These are phyloP conservation scores for Cercophora samala DNA, from an alignment of 495 filamentous ascomycete genomes.

Conservation along the genomic window DNA sequence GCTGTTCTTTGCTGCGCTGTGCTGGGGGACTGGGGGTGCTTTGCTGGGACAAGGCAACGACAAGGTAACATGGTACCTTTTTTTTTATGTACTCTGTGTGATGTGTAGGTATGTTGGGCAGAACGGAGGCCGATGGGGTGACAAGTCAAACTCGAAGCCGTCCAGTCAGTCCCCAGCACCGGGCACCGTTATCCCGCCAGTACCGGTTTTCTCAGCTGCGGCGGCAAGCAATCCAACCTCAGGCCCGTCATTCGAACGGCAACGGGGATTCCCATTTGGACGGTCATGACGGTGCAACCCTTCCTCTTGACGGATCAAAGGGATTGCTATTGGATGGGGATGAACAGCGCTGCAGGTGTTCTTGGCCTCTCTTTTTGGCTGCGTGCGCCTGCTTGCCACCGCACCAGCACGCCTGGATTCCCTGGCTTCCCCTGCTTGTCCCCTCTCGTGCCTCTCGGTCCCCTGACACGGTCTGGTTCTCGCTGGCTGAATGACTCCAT, in stretches of 20 bases:
- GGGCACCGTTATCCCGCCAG: neutral
- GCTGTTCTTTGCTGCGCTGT: neutral
- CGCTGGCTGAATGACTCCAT: neutral
- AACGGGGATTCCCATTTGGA: neutral
- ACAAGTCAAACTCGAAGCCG: neutral
- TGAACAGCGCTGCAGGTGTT: conserved; percentile 2
- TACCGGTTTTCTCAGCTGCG: neutral
- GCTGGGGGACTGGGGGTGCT: neutral
- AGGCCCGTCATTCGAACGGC: conserved; percentile 1
- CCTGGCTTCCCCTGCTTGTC: neutral
- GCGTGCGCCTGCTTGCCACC: conserved; percentile 8
- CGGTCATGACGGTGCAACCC: neutral
- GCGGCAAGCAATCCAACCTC: neutral
- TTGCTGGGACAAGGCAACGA: neutral
- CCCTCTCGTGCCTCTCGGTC: conserved; percentile 1
- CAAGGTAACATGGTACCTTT: neutral
- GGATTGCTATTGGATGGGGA: neutral
- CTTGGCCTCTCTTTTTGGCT: conserved; percentile 8
- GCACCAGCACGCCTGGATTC: neutral
- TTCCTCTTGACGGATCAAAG: neutral
- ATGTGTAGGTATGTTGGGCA: neutral
- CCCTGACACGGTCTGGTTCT: neutral
- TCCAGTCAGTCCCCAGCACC: neutral
- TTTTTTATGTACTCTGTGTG: neutral
- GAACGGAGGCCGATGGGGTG: neutral